Conservation (phyloP, 1,284 basidiomycete genomes). For the Rhodotorula sp. region DNA sequence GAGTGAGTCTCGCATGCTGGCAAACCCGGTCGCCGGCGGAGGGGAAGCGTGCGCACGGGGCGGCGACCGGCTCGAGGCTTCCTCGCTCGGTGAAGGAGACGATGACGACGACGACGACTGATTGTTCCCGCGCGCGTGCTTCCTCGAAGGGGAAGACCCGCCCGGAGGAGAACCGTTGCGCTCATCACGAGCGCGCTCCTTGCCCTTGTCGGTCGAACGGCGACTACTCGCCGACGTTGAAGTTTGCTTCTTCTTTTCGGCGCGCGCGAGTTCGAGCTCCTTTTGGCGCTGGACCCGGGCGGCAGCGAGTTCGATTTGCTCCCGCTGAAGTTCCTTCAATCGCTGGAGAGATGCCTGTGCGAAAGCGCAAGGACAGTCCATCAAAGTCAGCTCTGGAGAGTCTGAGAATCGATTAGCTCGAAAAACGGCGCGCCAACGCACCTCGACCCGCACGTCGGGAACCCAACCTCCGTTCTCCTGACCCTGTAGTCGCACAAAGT, state of each 20-base stretch:
- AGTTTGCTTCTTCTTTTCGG: conserved; percentile 12
- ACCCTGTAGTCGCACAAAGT: conserved; percentile 31
- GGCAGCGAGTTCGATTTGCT: conserved; percentile 3
- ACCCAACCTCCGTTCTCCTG: conserved; percentile 40
- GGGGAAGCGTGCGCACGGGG: background rate
- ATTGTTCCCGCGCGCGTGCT: background rate
- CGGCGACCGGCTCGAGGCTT: background rate
- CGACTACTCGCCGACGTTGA: background rate
- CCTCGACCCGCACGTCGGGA: conserved; percentile 35
- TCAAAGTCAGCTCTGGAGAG: background rate
- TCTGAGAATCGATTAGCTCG: too few species aligned
- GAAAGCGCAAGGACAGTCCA: background rate
- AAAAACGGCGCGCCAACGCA: conserved; percentile 5
- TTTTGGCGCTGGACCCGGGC: conserved; percentile 19
- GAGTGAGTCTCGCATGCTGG: conserved; percentile 30
- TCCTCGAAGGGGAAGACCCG: conserved; percentile 1
- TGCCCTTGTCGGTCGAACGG: conserved; percentile 22
- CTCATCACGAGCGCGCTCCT: conserved; percentile 13
- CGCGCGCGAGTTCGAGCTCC: conserved; percentile 22
- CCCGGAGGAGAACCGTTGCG: background rate
- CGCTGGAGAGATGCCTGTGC: conserved; percentile 24
- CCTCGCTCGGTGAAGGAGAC: background rate
- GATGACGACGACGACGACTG: background rate
- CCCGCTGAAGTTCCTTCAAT: conserved; percentile 11
- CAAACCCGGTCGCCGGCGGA: conserved; percentile 13